Base-by-base conservation (phyloP, 768 basidiomycete species). In the Leccinum subtestaceum region DNA sequence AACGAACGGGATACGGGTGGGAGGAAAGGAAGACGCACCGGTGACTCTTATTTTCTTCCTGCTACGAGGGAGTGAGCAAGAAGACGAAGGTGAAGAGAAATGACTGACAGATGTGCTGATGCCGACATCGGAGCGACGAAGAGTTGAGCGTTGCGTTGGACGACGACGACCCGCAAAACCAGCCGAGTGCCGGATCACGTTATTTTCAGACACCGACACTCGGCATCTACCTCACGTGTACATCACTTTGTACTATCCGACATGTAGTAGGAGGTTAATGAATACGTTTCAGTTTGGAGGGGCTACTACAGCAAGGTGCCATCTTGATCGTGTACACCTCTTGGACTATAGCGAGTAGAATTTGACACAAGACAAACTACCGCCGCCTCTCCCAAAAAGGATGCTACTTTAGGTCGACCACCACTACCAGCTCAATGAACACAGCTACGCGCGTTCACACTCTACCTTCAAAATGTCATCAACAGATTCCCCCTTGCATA, bases 41-140 rank as follows among this genome's bases (percentile, higher is more conserved):
- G 89, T 91, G 59, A 91, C 77, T 73, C 89, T 83, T 61, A 93
- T 89, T 78, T 86, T 88, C 81, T 88, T 88, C 62, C 79, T 81
- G 67, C 84, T 74, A 49, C 7, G 31, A 47, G 56, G 49, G 51
- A 17, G 65, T 72, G 56, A 69, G 65, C 38, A 21, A 9, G 29
- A 50, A 5, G 32, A 17, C 5, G 52, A 25, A 4, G 3, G 40
- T 10, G 21, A 11, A 55, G 1, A 38, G 15, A 25, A 36, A 27
- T 56, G 8, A 61, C 72, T 68, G 58, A 71, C 74, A 65, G 73
- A 32, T 71, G 60, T 5, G 65, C 51, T 46, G 71, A 52, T 21
- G 63, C 53, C 17, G 73, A 67, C 74, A 76, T 76, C 53, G 53
- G 51, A 17, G 40, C n/a, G 48, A 50, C 60, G 69, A 17, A 56